Conservation (phyloP, 2,329 filamentous ascomycete genomes). For the Chaetomium sp. region DNA sequence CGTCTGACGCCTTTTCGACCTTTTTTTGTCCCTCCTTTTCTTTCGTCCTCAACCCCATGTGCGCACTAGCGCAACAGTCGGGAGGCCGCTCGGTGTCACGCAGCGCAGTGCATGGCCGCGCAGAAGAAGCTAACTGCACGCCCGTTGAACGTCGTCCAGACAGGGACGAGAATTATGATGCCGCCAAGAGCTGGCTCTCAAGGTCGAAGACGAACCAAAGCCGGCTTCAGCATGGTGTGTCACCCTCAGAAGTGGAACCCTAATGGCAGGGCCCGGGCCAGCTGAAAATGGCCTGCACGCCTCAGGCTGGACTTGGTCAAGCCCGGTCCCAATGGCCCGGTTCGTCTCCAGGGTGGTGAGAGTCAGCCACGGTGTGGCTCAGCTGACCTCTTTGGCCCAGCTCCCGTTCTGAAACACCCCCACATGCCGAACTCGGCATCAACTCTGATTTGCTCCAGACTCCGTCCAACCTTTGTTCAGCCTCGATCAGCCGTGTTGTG, state of each 20-base stretch:
- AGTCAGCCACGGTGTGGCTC: slow-evolving; percentile 16
- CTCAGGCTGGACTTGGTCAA: not conserved
- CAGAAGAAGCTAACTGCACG: not conserved
- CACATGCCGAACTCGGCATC: slow-evolving; percentile 8
- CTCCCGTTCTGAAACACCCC: not conserved
- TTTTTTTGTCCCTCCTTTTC: not conserved
- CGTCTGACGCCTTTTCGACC: not conserved
- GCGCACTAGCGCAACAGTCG: slow-evolving; percentile 4
- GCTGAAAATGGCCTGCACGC: slow-evolving; percentile 7
- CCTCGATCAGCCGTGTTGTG: slow-evolving; percentile 1
- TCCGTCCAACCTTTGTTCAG: not conserved
- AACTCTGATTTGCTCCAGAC: not conserved
- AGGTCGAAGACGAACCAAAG: not conserved
- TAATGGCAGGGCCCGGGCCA: not conserved
- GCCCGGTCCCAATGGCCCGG: slow-evolving; percentile 1
- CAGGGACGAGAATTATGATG: not conserved
- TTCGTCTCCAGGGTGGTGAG: too few relatives aligned
- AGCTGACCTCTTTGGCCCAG: not conserved
- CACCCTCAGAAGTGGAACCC: slow-evolving; percentile 5
- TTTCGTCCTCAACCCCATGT: not conserved
- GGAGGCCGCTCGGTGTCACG: slow-evolving; percentile 9
- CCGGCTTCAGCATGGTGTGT: not conserved
- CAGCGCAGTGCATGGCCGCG: slow-evolving; percentile 8
- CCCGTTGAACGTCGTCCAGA: not conserved
- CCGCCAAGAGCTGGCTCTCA: slow-evolving; percentile 12